Percentiles rank a stretch among this genome's conserved stretches.
These are phyloP conservation scores for Lactarius sanguifluus DNA, from an alignment of 768 basidiomycete species.

Conservation along the genomic window DNA sequence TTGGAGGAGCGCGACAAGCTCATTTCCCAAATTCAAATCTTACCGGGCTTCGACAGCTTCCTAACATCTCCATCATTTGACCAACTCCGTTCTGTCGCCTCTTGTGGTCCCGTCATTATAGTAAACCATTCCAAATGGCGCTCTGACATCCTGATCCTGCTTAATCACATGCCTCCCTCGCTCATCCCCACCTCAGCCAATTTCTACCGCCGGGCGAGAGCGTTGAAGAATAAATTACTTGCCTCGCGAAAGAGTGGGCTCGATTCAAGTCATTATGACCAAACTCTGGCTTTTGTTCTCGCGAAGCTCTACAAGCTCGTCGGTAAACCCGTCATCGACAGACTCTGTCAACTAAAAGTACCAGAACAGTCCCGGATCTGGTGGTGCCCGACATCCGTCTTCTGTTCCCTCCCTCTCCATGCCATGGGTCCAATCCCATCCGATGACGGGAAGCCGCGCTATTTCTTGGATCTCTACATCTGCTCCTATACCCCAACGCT, in stretches of 20 bases:
- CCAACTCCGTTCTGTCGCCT: constrained; percentile 2
- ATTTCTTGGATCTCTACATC: constrained; percentile 14
- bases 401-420: constrained; percentile 24
- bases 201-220: not conserved
- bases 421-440: constrained; percentile 20
- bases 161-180: not conserved
- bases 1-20: not conserved
- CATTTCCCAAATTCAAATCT: constrained; percentile 2
- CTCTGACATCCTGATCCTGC: constrained; percentile 17
- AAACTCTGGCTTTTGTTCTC: not conserved
- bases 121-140: constrained; percentile 8
- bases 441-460: not conserved
- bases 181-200: not conserved
- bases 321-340: constrained; percentile 1
- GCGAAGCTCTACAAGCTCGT: constrained; percentile 12
- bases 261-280: not conserved
- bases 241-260: not conserved
- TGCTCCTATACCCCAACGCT: not conserved
- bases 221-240: not conserved
- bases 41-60: constrained; percentile 10
- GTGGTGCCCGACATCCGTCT: constrained; percentile 19
- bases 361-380: constrained; percentile 17
- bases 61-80: not conserved
- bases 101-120: constrained; percentile 11
- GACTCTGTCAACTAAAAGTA: not conserved